phyloP scores from a whole-genome alignment of 169 alveolate genomes.

The Plasmodium sp. region DNA sequence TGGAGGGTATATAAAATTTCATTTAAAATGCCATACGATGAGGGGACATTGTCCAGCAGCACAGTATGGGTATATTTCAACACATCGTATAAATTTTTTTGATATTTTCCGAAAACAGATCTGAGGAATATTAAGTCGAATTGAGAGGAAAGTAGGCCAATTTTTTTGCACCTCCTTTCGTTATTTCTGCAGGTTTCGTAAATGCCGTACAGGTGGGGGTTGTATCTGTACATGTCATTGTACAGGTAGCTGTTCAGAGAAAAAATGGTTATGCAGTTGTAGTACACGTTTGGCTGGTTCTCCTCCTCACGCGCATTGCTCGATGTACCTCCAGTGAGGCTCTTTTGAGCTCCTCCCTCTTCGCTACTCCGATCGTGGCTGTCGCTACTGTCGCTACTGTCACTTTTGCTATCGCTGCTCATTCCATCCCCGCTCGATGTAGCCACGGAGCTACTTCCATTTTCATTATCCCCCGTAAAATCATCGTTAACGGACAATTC shows the following conservation, averaged over 20 bases:
- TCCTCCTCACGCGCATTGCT: neutral
- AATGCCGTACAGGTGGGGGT: conserved; percentile 59
- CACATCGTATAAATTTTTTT: conserved; percentile 27
- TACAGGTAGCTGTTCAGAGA: conserved; percentile 61
- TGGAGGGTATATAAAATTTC: conserved; percentile 32
- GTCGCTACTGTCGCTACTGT: neutral
- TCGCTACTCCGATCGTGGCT: neutral
- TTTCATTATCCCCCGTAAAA: neutral
- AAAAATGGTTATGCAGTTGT: conserved; percentile 50
- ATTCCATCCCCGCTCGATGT: neutral
- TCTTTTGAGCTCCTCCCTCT: neutral
- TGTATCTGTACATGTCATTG: conserved; percentile 50
- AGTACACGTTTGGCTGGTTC: neutral
- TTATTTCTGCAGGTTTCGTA: conserved; percentile 67
- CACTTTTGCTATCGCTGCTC: neutral
- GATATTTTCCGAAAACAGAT: conserved; percentile 72
- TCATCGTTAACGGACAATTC: neutral
- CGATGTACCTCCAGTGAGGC: neutral
- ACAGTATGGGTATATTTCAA: conserved; percentile 65
- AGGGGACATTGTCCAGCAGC: conserved; percentile 44
- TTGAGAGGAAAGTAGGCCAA: conserved; percentile 33
- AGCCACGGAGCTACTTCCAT: neutral
- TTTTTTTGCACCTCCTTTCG: conserved; percentile 44
- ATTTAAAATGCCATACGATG: conserved; percentile 24
- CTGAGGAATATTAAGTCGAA: conserved; percentile 70